Evolutionary conservation across 805 yeast species (phyloP).

Genomic region (Teunomyces cretensis): DNA sequence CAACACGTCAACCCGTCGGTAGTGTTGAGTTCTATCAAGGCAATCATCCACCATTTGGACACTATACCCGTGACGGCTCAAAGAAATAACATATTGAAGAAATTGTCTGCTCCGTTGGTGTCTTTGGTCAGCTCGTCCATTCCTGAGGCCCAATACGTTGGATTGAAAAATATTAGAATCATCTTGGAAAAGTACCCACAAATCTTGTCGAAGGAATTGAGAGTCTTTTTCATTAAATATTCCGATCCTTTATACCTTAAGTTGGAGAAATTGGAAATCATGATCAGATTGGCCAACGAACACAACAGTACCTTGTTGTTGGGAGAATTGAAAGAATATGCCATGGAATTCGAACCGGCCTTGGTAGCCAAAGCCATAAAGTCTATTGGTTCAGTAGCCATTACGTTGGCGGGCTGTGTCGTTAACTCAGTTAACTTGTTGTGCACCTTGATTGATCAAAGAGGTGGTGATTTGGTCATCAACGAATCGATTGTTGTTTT

Average conservation of each 20-base stretch:
- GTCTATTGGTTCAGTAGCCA: conserved; percentile 72
- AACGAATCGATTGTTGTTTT: conserved; percentile 63
- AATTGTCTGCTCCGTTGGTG: conserved; percentile 81
- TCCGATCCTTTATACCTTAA: conserved; percentile 80
- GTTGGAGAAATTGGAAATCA: conserved; percentile 71
- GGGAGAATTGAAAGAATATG: conserved; percentile 74
- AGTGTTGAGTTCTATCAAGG: conserved; percentile 81
- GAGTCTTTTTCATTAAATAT: conserved; percentile 88
- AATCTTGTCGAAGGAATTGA: conserved; percentile 71
- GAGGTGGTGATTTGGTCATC: conserved; percentile 59
- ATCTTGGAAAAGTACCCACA: conserved; percentile 86
- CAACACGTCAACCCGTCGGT: conserved; percentile 98
- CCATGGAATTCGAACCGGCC: conserved; percentile 82
- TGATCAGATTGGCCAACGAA: conserved; percentile 66
- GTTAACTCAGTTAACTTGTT: conserved; percentile 61
- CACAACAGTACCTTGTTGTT: conserved; percentile 57
- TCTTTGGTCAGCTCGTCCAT: conserved; percentile 78
- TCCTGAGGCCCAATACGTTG: conserved; percentile 94
- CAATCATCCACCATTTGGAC: conserved; percentile 67
- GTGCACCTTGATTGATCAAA: conserved; percentile 56
- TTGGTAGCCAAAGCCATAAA: conserved; percentile 66
- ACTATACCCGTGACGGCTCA: conserved; percentile 42
- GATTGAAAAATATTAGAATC: conserved; percentile 85
- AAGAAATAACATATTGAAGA: conserved; percentile 52
- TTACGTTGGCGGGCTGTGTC: conserved; percentile 53